Conservation (phyloP, 768 basidiomycete species). For the Coprinellus micaceus region DNA sequence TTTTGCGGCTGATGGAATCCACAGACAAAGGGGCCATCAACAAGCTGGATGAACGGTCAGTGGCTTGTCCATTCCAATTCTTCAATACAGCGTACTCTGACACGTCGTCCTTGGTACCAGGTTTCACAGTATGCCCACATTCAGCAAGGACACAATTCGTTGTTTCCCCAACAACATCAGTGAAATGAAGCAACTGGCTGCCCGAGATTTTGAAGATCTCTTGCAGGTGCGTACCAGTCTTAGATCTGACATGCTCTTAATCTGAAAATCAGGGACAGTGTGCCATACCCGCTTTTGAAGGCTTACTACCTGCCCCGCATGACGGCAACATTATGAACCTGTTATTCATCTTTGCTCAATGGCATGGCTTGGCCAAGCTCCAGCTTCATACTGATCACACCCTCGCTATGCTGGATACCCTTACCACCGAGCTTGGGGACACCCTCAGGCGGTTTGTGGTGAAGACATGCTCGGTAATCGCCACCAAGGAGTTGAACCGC, state of each 20-base stretch:
- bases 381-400: conserved; percentile 27
- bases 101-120: conserved; percentile 19
- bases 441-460: conserved; percentile 28
- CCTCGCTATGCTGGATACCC: conserved; percentile 18
- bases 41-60: conserved; percentile 23
- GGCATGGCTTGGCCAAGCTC: conserved; percentile 34
- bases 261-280: conserved; percentile 21
- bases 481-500: conserved; percentile 33
- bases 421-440: conserved; percentile 26
- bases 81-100: too few species aligned
- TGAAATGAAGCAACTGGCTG: conserved; percentile 29
- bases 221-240: conserved; percentile 29
- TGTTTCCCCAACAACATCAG: conserved; percentile 26
- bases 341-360: conserved; percentile 24
- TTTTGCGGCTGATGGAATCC: conserved; percentile 28
- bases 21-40: conserved; percentile 15
- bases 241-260: not conserved
- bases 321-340: conserved; percentile 20
- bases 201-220: conserved; percentile 35
- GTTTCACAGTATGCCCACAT: conserved; percentile 23
- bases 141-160: conserved; percentile 24
- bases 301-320: conserved; percentile 25
- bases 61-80: conserved; percentile 24
- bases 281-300: conserved; percentile 34
- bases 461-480: conserved; percentile 21